These are phyloP conservation scores for Handroanthus guayacan DNA, from an alignment of 257 asterid species.

Conservation along the genomic window DNA sequence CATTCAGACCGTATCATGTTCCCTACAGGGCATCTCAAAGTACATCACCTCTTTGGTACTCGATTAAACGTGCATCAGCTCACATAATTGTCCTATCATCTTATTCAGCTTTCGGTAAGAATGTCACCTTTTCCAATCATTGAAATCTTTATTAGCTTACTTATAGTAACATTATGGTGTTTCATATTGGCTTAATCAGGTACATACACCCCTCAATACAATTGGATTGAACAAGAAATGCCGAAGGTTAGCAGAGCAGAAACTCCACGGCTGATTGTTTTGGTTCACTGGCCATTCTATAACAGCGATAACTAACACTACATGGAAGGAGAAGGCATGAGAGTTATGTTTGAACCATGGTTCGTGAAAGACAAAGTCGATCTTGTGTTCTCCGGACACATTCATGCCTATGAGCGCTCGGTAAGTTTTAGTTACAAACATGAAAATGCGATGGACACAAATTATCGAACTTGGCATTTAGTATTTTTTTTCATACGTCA, in stretches of 20 bases:
- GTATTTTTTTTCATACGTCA: not conserved
- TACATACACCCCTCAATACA: conserved; percentile 57
- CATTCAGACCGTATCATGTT: conserved; percentile 53
- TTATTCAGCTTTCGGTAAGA: conserved; percentile 59
- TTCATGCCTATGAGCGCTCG: conserved; percentile 62
- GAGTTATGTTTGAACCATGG: conserved; percentile 59
- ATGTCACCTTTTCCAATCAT: not conserved
- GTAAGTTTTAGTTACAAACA: conserved; percentile 30
- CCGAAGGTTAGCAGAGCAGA: conserved; percentile 51
- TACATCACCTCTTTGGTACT: conserved; percentile 66
- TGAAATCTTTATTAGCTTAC: not conserved
- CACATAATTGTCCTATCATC: conserved; percentile 57
- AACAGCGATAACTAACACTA: conserved; percentile 56
- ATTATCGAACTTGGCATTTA: too few species aligned
- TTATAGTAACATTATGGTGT: not conserved
- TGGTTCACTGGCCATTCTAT: conserved; percentile 55
- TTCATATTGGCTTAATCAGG: conserved; percentile 33
- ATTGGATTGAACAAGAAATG: conserved; percentile 53
- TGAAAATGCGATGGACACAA: not conserved
- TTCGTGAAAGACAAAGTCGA: conserved; percentile 58
- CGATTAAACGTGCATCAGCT: conserved; percentile 53
- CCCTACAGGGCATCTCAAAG: conserved; percentile 53
- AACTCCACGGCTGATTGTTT: conserved; percentile 63
- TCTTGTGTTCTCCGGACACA: conserved; percentile 60
- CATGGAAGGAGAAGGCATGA: conserved; percentile 70